Evolutionary conservation across 805 yeast species (phyloP), one percentile per base, ranked within the genome.

Genomic region (Wickerhamiella azyma): DNA sequence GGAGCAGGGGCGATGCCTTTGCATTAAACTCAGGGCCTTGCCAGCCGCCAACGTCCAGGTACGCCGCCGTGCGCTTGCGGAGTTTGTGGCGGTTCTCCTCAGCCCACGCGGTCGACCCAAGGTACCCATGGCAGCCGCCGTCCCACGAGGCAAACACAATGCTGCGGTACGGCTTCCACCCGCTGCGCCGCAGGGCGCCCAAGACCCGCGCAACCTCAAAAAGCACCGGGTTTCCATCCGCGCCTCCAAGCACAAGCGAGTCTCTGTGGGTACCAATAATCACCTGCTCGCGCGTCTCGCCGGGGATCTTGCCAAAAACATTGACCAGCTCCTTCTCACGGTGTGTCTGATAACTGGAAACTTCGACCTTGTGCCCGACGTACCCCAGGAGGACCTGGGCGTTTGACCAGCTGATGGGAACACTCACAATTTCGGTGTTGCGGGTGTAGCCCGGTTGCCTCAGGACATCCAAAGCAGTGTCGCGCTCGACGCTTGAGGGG

Each of bases 41-140:
- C 5, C 70, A 74, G 2, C 83, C 77, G 26, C 72, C 79, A 47
- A 78, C 60, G 60, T 82, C 83, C 48, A 83, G 57, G 58, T 82
- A 82, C 0, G 83, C 83, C 35, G 81, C 69, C 1, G 74, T 79
- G 37, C 70, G 68, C 35, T 65, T 67, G 40, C 68, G 65, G 29
- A 82, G 60, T 28, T 57, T 56, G 18, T 65, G 57, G 2, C 68
- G 69, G 47, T 74, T 66, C 45, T 75, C 75, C 59, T 82, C 88
- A 5, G 79, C 86, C 66, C 71, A 82, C 54, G 83, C 92, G 0
- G 92, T 79, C 0, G 86, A 77, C 1, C 94, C 94, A 26, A 84
- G 52, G 48, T 76, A 63, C 0, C 82, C 89, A 51, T 73, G 74
- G 55, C 78, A 84, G 52, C 78, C 86, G 29, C 84, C 94, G 61